Evolutionary conservation across 1,139 yeast species (phyloP).

Genomic region (Magnusiomyces starmeri): DNA sequence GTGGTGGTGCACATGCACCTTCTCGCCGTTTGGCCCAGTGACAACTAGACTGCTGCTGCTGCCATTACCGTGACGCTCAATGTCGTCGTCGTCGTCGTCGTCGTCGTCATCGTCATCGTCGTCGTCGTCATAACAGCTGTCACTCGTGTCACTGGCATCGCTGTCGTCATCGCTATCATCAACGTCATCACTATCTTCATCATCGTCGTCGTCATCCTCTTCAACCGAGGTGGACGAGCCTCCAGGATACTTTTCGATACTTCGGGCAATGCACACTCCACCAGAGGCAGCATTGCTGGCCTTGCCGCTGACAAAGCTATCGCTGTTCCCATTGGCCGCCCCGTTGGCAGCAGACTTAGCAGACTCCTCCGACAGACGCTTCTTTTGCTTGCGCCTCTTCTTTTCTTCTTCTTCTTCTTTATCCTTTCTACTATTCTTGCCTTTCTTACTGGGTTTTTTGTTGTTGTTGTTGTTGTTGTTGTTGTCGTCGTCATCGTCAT

Average conservation of each 20-base stretch:
- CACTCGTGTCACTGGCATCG: slow-evolving; percentile 9
- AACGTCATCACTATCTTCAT: slow-evolving; percentile 7
- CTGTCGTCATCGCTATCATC: slow-evolving; percentile 8
- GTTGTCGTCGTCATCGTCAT: slow-evolving; percentile 15
- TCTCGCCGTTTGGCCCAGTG: not conserved
- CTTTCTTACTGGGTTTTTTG: slow-evolving; percentile 10
- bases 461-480: not conserved
- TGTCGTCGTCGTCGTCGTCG: not conserved
- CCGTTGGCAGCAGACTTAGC: not conserved
- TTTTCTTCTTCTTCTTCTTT: slow-evolving; percentile 3
- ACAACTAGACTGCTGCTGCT: no score
- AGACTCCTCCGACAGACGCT: not conserved
- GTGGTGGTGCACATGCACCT: not conserved
- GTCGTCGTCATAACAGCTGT: slow-evolving; percentile 10
- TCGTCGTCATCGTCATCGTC: slow-evolving; percentile 12
- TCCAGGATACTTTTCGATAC: not conserved
- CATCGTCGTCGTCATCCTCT: slow-evolving; percentile 5
- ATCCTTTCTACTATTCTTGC: slow-evolving; percentile 5
- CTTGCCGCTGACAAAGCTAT: not conserved
- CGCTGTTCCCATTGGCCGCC: not conserved
- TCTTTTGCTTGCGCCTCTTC: not conserved
- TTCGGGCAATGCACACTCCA: not conserved
- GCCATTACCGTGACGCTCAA: not conserved
- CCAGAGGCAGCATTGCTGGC: not conserved
- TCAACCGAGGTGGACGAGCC: not conserved